Base-by-base conservation (phyloP, 352 stramenopile genomes). In the Phytophthora multivora region DNA sequence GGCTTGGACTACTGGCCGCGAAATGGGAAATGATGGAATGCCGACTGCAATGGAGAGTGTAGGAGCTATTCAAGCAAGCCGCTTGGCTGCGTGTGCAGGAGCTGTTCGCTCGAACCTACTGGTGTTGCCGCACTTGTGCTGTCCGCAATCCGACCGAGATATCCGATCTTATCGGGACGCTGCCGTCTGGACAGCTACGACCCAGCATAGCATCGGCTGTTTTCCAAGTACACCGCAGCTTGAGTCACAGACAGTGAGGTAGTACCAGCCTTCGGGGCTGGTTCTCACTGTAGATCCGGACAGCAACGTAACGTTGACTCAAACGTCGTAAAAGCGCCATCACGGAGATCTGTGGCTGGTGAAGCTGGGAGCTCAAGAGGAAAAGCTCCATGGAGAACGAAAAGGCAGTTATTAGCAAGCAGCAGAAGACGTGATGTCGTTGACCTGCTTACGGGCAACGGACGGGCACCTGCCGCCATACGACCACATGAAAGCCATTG, bases 281-380 rank as follows among this genome's bases (percentile, higher is more conserved):
- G 38, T 58, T 31, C 51, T 58, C 51, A 50, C 15, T 38, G 15
- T 10, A 30, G 8, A 28, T 36, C 35, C 48, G 47, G 30, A 33
- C 30, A 33, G 2, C 30, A 25, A 30, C 8, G 48, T 30, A 25
- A 30, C 8, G 48, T 30, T 19, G 16, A 21, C 48, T 23, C 31
- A 8, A 40, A 57, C n/a, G 9, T 47, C n/a, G 53, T 61, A 61
- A 46, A 61, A 54, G 31, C 42, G 41, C 12, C 31, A 28, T 25
- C 12, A 16, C 39, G 10, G 23, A n/a, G 38, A 11, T 13, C 23
- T 45, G 48, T 45, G 48, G 48, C 15, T 49, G 21, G 12, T 35
- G 42, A 47, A 47, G 40, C 35, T 40, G 35, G 35, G 4, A 40
- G 35, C 12, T 33, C 0, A 12, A 33, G 28, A 33, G 9, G 28